Percentiles rank a stretch among this genome's conserved stretches.
These are phyloP conservation scores for Fibroporia radiculosa DNA, from an alignment of 768 basidiomycete species.

Conservation along the genomic window DNA sequence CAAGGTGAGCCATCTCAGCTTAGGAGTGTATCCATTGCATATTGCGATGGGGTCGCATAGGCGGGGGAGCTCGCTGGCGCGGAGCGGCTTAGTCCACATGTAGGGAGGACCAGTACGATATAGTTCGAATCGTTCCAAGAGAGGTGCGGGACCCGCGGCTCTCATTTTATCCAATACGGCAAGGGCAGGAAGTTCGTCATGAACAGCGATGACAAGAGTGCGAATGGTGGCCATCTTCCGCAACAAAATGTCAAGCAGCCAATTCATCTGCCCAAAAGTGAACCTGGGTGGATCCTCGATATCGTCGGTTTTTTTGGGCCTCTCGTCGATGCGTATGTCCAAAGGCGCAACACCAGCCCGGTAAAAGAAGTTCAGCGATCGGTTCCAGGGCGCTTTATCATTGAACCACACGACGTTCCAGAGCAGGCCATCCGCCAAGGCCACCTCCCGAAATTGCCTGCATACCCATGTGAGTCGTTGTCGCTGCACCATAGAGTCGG, in stretches of 20 bases:
- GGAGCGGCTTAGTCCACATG: not conserved
- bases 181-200: slow-evolving; percentile 47
- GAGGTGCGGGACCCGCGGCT: slow-evolving; percentile 6
- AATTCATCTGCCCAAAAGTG: slow-evolving; percentile 34
- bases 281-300: slow-evolving; percentile 19
- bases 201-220: slow-evolving; percentile 49
- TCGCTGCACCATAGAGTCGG: slow-evolving; percentile 23
- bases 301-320: slow-evolving; percentile 15
- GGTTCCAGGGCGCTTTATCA: slow-evolving; percentile 40
- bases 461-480: slow-evolving; percentile 53
- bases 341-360: slow-evolving; percentile 47
- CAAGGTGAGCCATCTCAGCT: slow-evolving; percentile 43
- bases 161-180: slow-evolving; percentile 42
- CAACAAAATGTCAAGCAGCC: slow-evolving; percentile 44
- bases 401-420: slow-evolving; percentile 57
- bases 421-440: slow-evolving; percentile 17
- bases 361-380: slow-evolving; percentile 49
- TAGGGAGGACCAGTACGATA: slow-evolving; percentile 36
- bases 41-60: slow-evolving; percentile 31
- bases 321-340: slow-evolving; percentile 56
- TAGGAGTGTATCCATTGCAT: slow-evolving; percentile 38
- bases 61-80: not conserved
- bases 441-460: slow-evolving; percentile 22
- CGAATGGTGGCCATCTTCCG: slow-evolving; percentile 50
- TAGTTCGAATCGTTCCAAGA: slow-evolving; percentile 56